Evolutionary conservation across 2,329 filamentous ascomycete genomes (phyloP).

Genomic region (Salinomyces thailandicus): DNA sequence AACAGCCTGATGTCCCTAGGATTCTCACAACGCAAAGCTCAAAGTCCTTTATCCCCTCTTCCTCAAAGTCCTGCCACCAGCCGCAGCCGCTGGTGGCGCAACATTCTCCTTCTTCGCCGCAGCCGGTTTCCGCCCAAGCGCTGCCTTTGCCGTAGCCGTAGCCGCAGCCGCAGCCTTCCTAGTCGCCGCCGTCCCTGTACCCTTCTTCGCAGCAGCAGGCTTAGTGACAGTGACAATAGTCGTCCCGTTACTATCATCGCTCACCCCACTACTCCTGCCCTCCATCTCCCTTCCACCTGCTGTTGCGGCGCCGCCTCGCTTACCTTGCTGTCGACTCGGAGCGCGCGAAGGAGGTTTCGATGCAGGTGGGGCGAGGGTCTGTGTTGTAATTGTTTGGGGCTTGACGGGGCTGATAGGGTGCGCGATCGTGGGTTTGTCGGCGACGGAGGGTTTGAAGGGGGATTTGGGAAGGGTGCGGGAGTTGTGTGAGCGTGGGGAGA

Average conservation of each 20-base stretch:
- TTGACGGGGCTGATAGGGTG: conserved; percentile 48
- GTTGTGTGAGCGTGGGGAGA: conserved; percentile 77
- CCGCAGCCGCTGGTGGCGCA: conserved; percentile 12
- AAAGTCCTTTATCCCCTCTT: conserved; percentile 22
- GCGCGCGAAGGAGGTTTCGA: conserved; percentile 47
- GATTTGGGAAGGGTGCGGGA: conserved; percentile 56
- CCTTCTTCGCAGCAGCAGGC: conserved; percentile 22
- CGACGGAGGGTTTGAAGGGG: conserved; percentile 32
- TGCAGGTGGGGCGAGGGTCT: conserved; percentile 25
- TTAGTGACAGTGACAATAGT: conserved; percentile 46
- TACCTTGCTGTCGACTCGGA: conserved; percentile 47
- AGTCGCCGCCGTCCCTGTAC: conserved; percentile 23
- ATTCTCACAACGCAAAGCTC: too few relatives aligned
- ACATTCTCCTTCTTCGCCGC: conserved; percentile 15
- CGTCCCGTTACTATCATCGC: conserved; percentile 48
- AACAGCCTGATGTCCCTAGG: too few relatives aligned
- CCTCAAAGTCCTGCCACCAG: conserved; percentile 21
- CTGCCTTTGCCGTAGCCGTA: conserved; percentile 36
- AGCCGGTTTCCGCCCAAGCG: conserved; percentile 30
- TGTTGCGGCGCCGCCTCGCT: conserved; percentile 31
- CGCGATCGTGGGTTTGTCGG: conserved; percentile 48
- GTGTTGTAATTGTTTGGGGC: conserved; percentile 3
- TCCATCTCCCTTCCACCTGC: conserved; percentile 24
- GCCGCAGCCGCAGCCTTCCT: conserved; percentile 29
- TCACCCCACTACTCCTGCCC: conserved; percentile 42